Evolutionary conservation across 1,139 yeast genomes (phyloP).

Genomic region (Lodderomyces jiufengensis): DNA sequence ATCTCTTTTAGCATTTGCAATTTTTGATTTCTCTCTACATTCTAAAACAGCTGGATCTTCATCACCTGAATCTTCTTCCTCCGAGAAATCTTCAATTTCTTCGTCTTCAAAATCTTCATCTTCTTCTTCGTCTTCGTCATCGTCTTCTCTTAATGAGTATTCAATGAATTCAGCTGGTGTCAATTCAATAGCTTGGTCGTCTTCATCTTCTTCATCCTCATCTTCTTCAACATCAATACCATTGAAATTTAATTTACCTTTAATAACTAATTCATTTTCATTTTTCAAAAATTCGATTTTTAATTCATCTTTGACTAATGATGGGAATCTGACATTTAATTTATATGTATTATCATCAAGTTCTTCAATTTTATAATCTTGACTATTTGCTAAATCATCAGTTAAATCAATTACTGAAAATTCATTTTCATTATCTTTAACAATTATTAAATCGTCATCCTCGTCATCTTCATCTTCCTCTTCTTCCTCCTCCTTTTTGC

Average conservation of each 20-base stretch:
- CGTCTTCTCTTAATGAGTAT: conserved; percentile 12
- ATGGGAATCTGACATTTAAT: conserved; percentile 43
- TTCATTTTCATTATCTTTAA: conserved; percentile 37
- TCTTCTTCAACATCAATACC: conserved; percentile 19
- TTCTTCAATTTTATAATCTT: conserved; percentile 44
- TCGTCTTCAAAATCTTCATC: conserved; percentile 31
- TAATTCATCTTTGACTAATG: conserved; percentile 41
- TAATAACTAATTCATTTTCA: conserved; percentile 42
- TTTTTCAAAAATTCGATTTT: conserved; percentile 40
- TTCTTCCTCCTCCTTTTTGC: conserved; percentile 20
- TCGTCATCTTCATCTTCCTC: conserved; percentile 19
- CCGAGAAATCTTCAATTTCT: conserved; percentile 21
- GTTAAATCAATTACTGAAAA: conserved; percentile 40
- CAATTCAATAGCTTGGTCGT: conserved; percentile 14
- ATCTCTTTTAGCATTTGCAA: conserved; percentile 18
- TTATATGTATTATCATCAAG: conserved; percentile 40
- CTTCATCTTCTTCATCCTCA: conserved; percentile 13
- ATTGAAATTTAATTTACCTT: conserved; percentile 39
- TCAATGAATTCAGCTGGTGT: conserved; percentile 5
- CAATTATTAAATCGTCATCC: conserved; percentile 23
- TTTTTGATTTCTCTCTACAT: conserved; percentile 10
- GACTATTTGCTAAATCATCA: conserved; percentile 42
- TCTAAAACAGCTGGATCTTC: conserved; percentile 20
- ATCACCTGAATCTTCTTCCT: conserved; percentile 20
- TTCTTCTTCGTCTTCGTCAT: conserved; percentile 13